These are phyloP conservation scores for Aspergillus affinis DNA, from an alignment of 495 filamentous ascomycete species.

Conservation along the genomic window DNA sequence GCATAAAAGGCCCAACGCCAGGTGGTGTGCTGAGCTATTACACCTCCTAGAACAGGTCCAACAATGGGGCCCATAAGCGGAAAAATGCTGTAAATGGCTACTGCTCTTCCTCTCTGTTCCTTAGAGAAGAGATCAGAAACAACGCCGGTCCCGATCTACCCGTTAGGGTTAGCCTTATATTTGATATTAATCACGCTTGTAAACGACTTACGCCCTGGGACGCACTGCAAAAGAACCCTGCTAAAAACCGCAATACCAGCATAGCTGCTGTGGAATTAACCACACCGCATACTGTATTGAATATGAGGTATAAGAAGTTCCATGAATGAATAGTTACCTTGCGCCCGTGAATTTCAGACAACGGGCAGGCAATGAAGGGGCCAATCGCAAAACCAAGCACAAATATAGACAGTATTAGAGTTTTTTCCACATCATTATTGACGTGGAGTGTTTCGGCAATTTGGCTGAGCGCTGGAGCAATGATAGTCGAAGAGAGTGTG, in stretches of 20 bases:
- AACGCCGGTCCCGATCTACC: conserved; percentile 41
- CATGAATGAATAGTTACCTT: conserved; percentile 7
- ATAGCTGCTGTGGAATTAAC: conserved; percentile 48
- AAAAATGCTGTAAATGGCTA: conserved; percentile 50
- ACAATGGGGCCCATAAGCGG: conserved; percentile 57
- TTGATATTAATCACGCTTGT: too few relatives aligned
- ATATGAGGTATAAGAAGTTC: conserved; percentile 38
- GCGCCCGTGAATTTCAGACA: conserved; percentile 18
- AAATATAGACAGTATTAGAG: too few relatives aligned
- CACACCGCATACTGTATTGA: conserved; percentile 56
- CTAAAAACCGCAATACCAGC: conserved; percentile 55
- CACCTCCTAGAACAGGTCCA: conserved; percentile 51
- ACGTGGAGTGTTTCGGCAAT: too few relatives aligned
- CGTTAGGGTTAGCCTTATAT: too few relatives aligned
- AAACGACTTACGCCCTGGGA: conserved; percentile 38
- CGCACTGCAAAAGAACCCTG: conserved; percentile 43
- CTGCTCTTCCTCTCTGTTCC: conserved; percentile 56
- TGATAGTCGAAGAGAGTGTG: too few relatives aligned
- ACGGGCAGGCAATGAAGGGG: conserved; percentile 11
- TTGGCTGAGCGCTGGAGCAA: too few relatives aligned
- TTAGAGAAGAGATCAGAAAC: conserved; percentile 45
- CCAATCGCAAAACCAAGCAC: conserved; percentile 17
- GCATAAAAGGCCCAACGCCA: conserved; percentile 65
- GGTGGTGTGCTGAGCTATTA: conserved; percentile 53
- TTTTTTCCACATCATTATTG: too few relatives aligned